phyloP scores from a whole-genome alignment of 2,329 filamentous ascomycete species.

The Hymenoscyphus scutula region DNA sequence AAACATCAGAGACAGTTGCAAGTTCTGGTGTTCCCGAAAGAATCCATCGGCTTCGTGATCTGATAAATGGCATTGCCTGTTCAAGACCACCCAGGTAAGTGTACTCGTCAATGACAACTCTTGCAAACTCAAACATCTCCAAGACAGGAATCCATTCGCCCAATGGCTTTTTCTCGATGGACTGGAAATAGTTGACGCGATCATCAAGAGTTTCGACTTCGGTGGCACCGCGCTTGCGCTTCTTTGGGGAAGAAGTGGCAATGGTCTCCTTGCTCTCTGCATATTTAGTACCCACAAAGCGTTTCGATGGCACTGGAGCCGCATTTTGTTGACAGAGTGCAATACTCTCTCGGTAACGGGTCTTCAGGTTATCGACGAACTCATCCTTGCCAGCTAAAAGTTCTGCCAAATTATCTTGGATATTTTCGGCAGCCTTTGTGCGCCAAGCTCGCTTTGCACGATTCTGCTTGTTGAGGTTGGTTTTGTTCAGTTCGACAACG shows the following conservation, averaged over 20 bases:
- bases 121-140: slow-evolving; percentile 59
- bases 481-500: slow-evolving; percentile 38
- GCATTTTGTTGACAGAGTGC: slow-evolving; percentile 35
- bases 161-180: slow-evolving; percentile 8
- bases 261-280: background rate
- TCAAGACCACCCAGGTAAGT: slow-evolving; percentile 48
- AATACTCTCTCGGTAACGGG: slow-evolving; percentile 32
- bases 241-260: background rate
- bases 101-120: slow-evolving; percentile 64
- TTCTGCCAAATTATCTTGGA: slow-evolving; percentile 40
- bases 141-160: slow-evolving; percentile 40
- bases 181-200: slow-evolving; percentile 1
- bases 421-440: slow-evolving; percentile 39
- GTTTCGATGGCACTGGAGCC: slow-evolving; percentile 28
- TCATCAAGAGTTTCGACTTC: background rate
- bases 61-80: slow-evolving; percentile 5
- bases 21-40: slow-evolving; percentile 62
- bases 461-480: slow-evolving; percentile 32
- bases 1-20: slow-evolving; percentile 56
- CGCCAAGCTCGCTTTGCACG: slow-evolving; percentile 51
- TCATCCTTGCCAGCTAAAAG: slow-evolving; percentile 10
- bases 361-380: slow-evolving; percentile 28
- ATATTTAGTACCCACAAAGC: slow-evolving; percentile 28
- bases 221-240: background rate
- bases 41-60: slow-evolving; percentile 41